phyloP scores from a whole-genome alignment of 83 land plant genomes.

The Picea abies region DNA sequence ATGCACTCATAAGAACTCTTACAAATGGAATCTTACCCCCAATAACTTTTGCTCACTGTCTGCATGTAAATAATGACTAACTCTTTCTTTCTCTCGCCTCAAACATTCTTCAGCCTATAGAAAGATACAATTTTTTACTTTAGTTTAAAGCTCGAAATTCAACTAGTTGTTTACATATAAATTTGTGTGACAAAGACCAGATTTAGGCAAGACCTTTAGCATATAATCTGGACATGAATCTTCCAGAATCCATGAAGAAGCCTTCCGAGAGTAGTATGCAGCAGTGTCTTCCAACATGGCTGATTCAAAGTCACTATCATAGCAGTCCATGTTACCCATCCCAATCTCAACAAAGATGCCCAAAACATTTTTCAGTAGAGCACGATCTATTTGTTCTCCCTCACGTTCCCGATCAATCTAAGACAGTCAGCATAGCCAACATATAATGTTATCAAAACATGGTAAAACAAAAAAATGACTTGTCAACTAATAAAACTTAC shows the following conservation, averaged over 20 bases:
- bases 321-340: slow-evolving; percentile 81
- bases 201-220: slow-evolving; percentile 59
- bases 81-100: slow-evolving; percentile 85
- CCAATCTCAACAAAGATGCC: slow-evolving; percentile 95
- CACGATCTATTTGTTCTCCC: slow-evolving; percentile 93
- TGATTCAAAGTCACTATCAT: slow-evolving; percentile 84
- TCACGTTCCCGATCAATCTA: slow-evolving; percentile 97
- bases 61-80: slow-evolving; percentile 80
- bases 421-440: neutral
- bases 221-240: slow-evolving; percentile 97
- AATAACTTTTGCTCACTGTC: slow-evolving; percentile 89
- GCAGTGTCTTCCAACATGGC: slow-evolving; percentile 81
- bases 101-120: slow-evolving; percentile 92
- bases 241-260: slow-evolving; percentile 85
- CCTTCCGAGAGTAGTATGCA: slow-evolving; percentile 83
- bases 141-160: neutral
- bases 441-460: neutral
- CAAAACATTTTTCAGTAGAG: slow-evolving; percentile 85
- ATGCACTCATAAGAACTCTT: no score
- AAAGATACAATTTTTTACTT: neutral
- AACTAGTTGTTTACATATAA: neutral
- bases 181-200: slow-evolving; percentile 7
- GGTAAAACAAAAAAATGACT: neutral
- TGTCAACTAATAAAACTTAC: neutral
- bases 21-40: slow-evolving; percentile 29